Conservation (phyloP, 2,329 filamentous ascomycete species). For the Colletotrichum cordylinicola region DNA sequence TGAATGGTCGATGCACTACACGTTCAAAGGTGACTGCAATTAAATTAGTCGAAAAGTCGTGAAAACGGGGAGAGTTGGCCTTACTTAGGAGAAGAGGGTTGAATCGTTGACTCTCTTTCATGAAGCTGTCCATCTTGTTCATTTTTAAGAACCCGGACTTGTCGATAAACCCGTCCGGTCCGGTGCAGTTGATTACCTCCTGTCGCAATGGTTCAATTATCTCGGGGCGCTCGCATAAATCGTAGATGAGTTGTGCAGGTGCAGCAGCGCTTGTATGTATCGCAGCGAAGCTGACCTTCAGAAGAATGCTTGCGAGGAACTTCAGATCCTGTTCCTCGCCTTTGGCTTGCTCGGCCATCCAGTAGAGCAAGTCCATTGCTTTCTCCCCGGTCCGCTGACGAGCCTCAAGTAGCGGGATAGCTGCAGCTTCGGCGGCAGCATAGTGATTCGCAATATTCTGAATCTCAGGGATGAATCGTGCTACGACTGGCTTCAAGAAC, state of each 20-base stretch:
- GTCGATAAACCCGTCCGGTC: background rate
- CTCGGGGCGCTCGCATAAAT: conserved; percentile 24
- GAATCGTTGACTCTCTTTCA: background rate
- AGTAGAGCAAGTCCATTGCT: conserved; percentile 26
- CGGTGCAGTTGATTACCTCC: background rate
- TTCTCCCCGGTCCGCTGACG: conserved; percentile 19
- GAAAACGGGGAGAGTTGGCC: background rate
- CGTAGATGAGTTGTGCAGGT: conserved; percentile 30
- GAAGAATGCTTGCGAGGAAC: conserved; percentile 30
- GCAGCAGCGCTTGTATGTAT: conserved; percentile 32
- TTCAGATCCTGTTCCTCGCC: conserved; percentile 16
- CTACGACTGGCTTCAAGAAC: conserved; percentile 29
- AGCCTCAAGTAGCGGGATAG: conserved; percentile 30
- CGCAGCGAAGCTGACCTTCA: conserved; percentile 32
- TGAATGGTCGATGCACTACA: background rate
- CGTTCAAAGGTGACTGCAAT: background rate
- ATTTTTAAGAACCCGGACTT: background rate
- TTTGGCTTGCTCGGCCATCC: conserved; percentile 25
- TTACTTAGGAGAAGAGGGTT: background rate
- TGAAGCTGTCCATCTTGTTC: background rate
- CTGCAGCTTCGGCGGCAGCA: conserved; percentile 24
- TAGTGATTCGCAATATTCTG: conserved; percentile 30
- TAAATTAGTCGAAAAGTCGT: background rate
- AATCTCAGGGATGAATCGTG: conserved; percentile 29
- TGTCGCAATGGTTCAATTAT: background rate